Evolutionary conservation across 2,329 filamentous ascomycete species (phyloP), one percentile per base, ranked within the genome.

Genomic region (Dissoconium aciculare): DNA sequence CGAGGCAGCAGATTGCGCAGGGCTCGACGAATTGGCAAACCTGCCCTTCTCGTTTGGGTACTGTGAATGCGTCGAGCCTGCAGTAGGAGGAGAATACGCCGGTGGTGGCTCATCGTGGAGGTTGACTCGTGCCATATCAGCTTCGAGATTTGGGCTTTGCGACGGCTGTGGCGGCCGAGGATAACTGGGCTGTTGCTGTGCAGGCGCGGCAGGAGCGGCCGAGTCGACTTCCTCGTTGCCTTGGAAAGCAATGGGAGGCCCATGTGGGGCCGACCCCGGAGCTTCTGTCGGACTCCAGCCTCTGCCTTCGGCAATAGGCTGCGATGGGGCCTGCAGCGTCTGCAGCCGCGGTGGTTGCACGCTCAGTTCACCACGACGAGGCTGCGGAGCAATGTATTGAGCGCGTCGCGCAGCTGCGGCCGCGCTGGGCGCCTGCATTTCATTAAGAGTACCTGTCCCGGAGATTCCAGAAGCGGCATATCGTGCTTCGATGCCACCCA

Each of bases 221-320:
- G 41, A 44, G 9, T 66, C 55, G 4, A 85, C 73, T 38, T 80
- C 74, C 41, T 76, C 77, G 31, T 72, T 69, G 5, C 89, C 89
- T 57, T 94, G 87, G 45, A 94, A 95, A 1, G 92, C 78, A 0
- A 80, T 84, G 1, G 87, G 84, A 16, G 84, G 84, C 0, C 85
- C 85, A 58, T 93, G 83, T 4, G 83, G 82, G 31, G 84, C 78
- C 38, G 76, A 77, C 17, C 83, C 84, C 1, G 85, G 84, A 34
- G 75, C 69, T 53, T 98, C 89, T 3, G 89, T 95, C 1, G 89
- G 89, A 6, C 87, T 95, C 89, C 87, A 95, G 16, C 85, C 85
- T 28, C 87, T 69, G 15, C 66, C 51, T 21, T 59, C 52, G 17
- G 55, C 63, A 27, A 57, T 55, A 35, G 55, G 56, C 40, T 45